phyloP scores from a whole-genome alignment of 371 early-diverging fungal genomes.

The Lichtheimia corymbifera region DNA sequence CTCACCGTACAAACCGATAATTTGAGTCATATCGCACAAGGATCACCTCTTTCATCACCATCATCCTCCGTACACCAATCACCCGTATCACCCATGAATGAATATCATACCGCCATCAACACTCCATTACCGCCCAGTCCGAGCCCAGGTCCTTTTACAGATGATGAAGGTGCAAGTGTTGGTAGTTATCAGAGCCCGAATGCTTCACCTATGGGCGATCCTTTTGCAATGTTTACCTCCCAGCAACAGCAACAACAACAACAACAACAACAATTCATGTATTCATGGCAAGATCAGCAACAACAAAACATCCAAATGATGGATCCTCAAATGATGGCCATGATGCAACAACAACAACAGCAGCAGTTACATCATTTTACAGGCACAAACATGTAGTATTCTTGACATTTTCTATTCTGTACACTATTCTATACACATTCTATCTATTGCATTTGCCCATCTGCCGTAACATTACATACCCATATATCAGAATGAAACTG shows the following conservation, averaged over 20 bases:
- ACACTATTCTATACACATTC: background rate
- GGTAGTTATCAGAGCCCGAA: constrained; percentile 21
- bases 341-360: constrained; percentile 4
- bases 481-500: background rate
- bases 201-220: constrained; percentile 6
- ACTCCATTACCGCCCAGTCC: constrained; percentile 20
- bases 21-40: background rate
- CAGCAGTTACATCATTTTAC: background rate
- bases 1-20: constrained; percentile 14
- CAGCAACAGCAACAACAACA: constrained; percentile 10
- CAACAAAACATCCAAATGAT: background rate
- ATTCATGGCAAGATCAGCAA: background rate
- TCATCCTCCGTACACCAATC: constrained; percentile 1
- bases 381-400: too few relatives aligned
- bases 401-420: background rate
- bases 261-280: background rate
- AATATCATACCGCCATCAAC: constrained; percentile 4
- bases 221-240: background rate
- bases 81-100: background rate
- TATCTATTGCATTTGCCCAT: background rate
- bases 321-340: background rate
- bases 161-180: constrained; percentile 19
- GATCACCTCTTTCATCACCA: constrained; percentile 1
- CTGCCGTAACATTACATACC: constrained; percentile 6
- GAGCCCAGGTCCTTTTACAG: constrained; percentile 20